Evolutionary conservation across 164 flowering plant genomes (phyloP).

Genomic region (Kalanchoe fedtschenkoi): DNA sequence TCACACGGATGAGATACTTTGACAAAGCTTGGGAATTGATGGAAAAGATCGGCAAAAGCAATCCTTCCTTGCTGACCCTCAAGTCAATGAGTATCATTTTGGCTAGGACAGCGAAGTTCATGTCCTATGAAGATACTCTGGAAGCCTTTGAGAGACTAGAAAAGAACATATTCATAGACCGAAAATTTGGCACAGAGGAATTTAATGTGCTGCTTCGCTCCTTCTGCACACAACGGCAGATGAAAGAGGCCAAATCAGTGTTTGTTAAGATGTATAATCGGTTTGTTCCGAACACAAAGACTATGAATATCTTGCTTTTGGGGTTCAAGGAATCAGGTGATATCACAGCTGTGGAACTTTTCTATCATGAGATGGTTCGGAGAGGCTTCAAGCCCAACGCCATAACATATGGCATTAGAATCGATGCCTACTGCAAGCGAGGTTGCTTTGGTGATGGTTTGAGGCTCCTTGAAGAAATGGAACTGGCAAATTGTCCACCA

Average conservation of each 20-base stretch:
- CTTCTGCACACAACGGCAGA: conserved; percentile 6
- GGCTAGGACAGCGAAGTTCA: conserved; percentile 5
- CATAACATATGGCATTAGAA: conserved; percentile 4
- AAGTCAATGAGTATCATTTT: conserved; percentile 6
- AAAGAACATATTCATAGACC: background rate
- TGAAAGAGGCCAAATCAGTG: conserved; percentile 7
- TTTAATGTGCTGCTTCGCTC: conserved; percentile 8
- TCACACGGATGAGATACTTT: conserved; percentile 7
- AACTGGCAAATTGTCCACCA: conserved; percentile 1
- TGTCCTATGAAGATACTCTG: background rate
- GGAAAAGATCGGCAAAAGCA: background rate
- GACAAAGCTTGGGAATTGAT: conserved; percentile 9
- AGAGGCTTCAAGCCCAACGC: conserved; percentile 6
- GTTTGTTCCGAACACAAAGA: conserved; percentile 5
- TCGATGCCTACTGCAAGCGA: conserved; percentile 8
- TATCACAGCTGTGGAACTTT: conserved; percentile 6
- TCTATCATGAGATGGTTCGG: conserved; percentile 8
- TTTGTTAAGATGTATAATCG: conserved; percentile 2
- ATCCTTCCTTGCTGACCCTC: conserved; percentile 4
- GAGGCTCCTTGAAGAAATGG: conserved; percentile 7
- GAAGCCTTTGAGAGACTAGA: conserved; percentile 9
- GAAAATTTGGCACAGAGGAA: conserved; percentile 2
- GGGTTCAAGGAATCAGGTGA: conserved; percentile 8
- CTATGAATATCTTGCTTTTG: conserved; percentile 7
- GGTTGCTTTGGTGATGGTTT: conserved; percentile 1